These are phyloP conservation scores for Astrocystis sublimbata DNA, from an alignment of 495 filamentous ascomycete genomes.

Conservation along the genomic window DNA sequence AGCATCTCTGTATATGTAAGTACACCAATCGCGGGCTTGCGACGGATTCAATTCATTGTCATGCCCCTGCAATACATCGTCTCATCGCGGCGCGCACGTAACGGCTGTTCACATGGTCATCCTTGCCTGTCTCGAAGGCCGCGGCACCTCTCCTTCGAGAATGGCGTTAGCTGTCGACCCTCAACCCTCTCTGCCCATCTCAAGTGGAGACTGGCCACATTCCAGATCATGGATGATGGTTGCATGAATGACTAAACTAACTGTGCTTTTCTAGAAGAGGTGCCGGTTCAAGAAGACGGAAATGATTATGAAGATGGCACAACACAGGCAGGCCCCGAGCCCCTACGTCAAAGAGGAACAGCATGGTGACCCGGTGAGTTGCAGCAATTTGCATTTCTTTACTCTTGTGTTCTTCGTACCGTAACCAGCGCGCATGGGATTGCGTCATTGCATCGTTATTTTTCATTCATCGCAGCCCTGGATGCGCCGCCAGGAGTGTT, in stretches of 20 bases:
- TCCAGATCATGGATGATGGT: conserved; percentile 17
- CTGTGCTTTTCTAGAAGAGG: conserved; percentile 23
- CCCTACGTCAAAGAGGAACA: conserved; percentile 33
- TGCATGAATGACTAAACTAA: conserved; percentile 14
- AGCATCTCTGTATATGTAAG: not conserved
- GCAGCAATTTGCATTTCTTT: not conserved
- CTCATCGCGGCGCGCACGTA: not conserved
- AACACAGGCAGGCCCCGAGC: conserved; percentile 34
- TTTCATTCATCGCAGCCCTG: not conserved
- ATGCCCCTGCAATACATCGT: not conserved
- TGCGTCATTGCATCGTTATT: not conserved
- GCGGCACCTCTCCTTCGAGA: not conserved
- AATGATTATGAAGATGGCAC: conserved; percentile 37
- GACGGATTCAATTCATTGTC: not conserved
- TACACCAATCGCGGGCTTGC: not conserved
- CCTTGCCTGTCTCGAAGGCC: conserved; percentile 11
- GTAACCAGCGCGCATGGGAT: not conserved
- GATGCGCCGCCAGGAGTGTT: not conserved
- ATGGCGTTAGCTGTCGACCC: not conserved
- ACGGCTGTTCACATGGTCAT: conserved; percentile 12
- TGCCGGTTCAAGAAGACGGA: conserved; percentile 16
- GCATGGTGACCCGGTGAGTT: conserved; percentile 32
- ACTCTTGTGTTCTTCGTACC: not conserved
- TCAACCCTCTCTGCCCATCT: not conserved
- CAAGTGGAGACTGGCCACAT: conserved; percentile 20